Conservation (phyloP, 2,329 filamentous ascomycete species). For the Rhynchosporium agropyri region DNA sequence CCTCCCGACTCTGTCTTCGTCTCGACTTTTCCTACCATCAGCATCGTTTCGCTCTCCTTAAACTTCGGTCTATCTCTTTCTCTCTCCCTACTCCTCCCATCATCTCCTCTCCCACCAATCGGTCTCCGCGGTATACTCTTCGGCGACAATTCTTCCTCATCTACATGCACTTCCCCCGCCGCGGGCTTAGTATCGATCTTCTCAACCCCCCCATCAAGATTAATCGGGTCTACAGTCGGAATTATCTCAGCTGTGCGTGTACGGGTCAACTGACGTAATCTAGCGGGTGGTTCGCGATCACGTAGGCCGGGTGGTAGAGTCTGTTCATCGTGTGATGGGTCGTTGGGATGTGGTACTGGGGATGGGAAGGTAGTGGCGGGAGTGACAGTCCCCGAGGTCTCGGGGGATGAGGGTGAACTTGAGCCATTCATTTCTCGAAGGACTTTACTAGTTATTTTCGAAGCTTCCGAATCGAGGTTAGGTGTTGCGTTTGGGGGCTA, state of each 20-base stretch:
- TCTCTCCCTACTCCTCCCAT: not conserved
- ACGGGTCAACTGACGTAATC: constrained; percentile 4
- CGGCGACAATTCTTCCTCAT: constrained; percentile 16
- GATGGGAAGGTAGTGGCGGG: constrained; percentile 17
- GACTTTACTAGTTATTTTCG: constrained; percentile 32
- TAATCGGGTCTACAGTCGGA: not conserved
- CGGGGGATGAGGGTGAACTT: constrained; percentile 2
- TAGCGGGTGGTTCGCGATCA: constrained; percentile 1
- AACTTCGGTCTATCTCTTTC: not conserved
- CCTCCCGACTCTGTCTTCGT: not conserved
- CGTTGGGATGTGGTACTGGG: not conserved
- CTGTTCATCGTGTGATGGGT: not conserved
- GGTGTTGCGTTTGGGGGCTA: constrained; percentile 33
- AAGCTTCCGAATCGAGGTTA: constrained; percentile 36
- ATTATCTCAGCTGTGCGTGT: constrained; percentile 1
- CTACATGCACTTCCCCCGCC: not conserved
- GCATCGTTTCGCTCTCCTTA: not conserved
- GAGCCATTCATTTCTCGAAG: constrained; percentile 29
- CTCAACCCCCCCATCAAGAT: not conserved
- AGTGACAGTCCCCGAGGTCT: constrained; percentile 16
- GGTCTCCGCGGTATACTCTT: constrained; percentile 17
- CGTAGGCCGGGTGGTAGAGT: not conserved
- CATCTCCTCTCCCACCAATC: constrained; percentile 3
- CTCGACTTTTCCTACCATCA: not conserved
- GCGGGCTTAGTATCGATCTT: not conserved